Evolutionary conservation across 106 monocot species (phyloP), one percentile per base, ranked within the genome.

Genomic region (Dendrobium catenatum): DNA sequence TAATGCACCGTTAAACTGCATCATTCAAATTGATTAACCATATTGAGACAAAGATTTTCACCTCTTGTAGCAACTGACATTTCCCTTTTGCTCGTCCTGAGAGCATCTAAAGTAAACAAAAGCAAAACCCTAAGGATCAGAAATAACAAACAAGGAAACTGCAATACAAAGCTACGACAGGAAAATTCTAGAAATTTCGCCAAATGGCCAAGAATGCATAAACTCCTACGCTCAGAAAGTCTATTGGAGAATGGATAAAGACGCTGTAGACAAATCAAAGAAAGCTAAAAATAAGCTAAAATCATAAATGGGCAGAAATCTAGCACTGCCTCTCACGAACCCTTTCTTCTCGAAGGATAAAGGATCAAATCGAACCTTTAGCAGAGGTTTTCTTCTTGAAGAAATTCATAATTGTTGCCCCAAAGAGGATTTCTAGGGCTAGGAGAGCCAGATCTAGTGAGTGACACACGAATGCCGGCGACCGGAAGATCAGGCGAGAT

Each of bases 1-100:
- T 64, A 20, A 64, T 64, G 18, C 26, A 22, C 64, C 64, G 22
- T 15, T 19, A 74, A 43, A 20, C 9, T 5, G 74, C 74, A 43
- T 42, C 74, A n/a, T 42, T n/a, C 5, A 43, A 74, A 42, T 42
- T 44, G 20, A 42, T 74, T 74, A 43, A 16, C 18, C 9, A 74
- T 42, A 42, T 42, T 74, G 16, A 11, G 19, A 44, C 41, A 8
- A 8, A 19, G 43, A 11, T 29, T 44, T 74, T 77, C 77, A 96
- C 96, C 90, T 87, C 96, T 88, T 9, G 96, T 94, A 6, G 96
- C 96, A 29, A 90, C 90, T 1, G 87, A 20, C 94, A 96, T 96
- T 49, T 96, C 96, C 66, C 92, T 85, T 79, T 94, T 94, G 88
- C 96, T 96, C 47, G 91, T 89, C 85, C 94, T 85, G 74, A 96